Evolutionary conservation across 441 rosid genomes (phyloP), one percentile per base, ranked within the genome.

Genomic region (Geranium incanum): DNA sequence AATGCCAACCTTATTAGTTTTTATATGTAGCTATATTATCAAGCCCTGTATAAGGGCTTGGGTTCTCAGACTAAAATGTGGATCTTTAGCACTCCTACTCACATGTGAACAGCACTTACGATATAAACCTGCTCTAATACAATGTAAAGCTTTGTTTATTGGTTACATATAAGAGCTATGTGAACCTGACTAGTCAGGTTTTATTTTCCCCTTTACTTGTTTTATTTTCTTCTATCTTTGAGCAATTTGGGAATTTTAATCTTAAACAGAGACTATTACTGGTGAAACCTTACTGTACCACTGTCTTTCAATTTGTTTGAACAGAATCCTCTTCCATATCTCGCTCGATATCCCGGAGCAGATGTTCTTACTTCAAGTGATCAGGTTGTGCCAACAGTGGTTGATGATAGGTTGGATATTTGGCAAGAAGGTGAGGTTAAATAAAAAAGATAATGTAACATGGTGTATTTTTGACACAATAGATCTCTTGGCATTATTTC

Each of bases 291-390:
- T 77, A 64, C 64, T 74, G 50, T 72, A 62, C 50, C 33, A 28
- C 65, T 68, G 15, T 68, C 65, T 74, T 36, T 48, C 70, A 23
- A 76, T 69, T 76, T 77, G 71, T 52, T 77, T 75, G 75, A 71
- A 82, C 90, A 95, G 99, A 81, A 95, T 72, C 99, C 97, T 33
- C 84, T 95, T 72, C 99, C 99, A 57, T 95, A 91, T 83, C 84
- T 95, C 84, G 96, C 98, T 79, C 95, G 91, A 69, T 89, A 88
- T 81, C 96, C 96, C 67, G 92, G 87, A 66, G 99, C 99, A 79
- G 99, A 95, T 82, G 83, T 95, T 75, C 78, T 95, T 82, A 95
- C 99, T 72, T 95, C 99, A 76, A 95, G 88, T 57, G 99, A 95
- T 81, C 95, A 88, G 83, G 98, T 92, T 82, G 86, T 80, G 67